These are phyloP conservation scores for Hansfordia pulvinata DNA, from an alignment of 2,329 filamentous ascomycete genomes.

Conservation along the genomic window DNA sequence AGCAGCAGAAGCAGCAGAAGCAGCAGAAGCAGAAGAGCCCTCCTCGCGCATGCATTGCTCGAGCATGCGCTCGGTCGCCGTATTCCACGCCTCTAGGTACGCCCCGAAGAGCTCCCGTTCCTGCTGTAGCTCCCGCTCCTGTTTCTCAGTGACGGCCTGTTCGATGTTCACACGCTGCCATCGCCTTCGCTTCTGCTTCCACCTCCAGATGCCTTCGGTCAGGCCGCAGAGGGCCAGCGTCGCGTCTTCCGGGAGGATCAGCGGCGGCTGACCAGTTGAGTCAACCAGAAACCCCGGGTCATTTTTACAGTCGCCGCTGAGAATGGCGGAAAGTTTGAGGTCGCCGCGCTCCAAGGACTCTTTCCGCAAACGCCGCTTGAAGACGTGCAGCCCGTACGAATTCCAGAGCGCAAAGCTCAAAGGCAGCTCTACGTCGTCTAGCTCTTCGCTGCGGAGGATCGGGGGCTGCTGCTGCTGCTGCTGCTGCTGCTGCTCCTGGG, in stretches of 20 bases:
- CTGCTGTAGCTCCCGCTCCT: too few species aligned
- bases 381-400: background rate
- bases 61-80: too few species aligned
- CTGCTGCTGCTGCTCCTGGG: background rate
- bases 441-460: background rate
- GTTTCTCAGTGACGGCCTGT: too few species aligned
- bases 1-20: too few species aligned
- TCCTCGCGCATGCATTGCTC: too few species aligned
- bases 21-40: too few species aligned
- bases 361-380: background rate
- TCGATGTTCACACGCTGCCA: too few species aligned
- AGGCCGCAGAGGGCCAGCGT: background rate
- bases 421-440: background rate
- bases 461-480: background rate
- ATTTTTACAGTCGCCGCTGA: background rate
- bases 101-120: too few species aligned
- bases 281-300: too few species aligned
- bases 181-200: background rate
- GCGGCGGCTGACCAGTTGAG: background rate
- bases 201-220: background rate
- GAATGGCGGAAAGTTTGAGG: background rate
- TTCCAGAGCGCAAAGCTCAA: background rate
- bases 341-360: background rate
- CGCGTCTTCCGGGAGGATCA: background rate
- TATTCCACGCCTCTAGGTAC: too few species aligned